These are phyloP conservation scores for Thymus mandschuricus DNA, from an alignment of 257 asterid genomes.

Conservation along the genomic window DNA sequence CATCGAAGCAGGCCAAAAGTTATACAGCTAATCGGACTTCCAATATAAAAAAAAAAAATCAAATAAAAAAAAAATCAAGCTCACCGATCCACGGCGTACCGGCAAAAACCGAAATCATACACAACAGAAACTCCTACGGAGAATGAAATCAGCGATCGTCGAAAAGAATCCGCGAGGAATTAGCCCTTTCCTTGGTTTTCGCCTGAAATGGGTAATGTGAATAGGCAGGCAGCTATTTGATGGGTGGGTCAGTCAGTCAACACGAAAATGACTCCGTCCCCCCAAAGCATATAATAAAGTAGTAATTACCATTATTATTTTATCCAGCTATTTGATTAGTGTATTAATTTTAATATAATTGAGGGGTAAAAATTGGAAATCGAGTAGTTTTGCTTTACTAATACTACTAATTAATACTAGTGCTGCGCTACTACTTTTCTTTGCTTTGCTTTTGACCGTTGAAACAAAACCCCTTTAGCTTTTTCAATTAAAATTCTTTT, in stretches of 20 bases:
- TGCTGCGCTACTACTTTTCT: slow-evolving; percentile 31
- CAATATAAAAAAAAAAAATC: slow-evolving; percentile 3
- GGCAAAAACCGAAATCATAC: slow-evolving; percentile 1
- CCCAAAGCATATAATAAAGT: slow-evolving; percentile 29
- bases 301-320: slow-evolving; percentile 2
- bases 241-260: slow-evolving; percentile 42
- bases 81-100: slow-evolving; percentile 8
- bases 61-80: not conserved
- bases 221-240: slow-evolving; percentile 35
- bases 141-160: not conserved
- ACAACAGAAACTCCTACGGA: not conserved
- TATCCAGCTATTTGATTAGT: not conserved
- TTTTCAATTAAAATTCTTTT: slow-evolving; percentile 33
- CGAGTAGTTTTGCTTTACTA: slow-evolving; percentile 7
- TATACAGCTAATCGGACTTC: slow-evolving; percentile 19
- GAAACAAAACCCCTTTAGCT: slow-evolving; percentile 42
- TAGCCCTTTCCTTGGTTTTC: not conserved
- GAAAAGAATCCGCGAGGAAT: not conserved
- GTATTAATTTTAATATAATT: not conserved
- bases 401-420: not conserved
- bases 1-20: slow-evolving; percentile 7
- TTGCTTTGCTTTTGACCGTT: slow-evolving; percentile 50
- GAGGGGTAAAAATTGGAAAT: slow-evolving; percentile 20
- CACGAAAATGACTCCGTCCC: slow-evolving; percentile 30
- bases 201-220: slow-evolving; percentile 28